Evolutionary conservation across 148 eudicot species (phyloP), one percentile per base, ranked within the genome.

Genomic region (Camellia sinensis): DNA sequence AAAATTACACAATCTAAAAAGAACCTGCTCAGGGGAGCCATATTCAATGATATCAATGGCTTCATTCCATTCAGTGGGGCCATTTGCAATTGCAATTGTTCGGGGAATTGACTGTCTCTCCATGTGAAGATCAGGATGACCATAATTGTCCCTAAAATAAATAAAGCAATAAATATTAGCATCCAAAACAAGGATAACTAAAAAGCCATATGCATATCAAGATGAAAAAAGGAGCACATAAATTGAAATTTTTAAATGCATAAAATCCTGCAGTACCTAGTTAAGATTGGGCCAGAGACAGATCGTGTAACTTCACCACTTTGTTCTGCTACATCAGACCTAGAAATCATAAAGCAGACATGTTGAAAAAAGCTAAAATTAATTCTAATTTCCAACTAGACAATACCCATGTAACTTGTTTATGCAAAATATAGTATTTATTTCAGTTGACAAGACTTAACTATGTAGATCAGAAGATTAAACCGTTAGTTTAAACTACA

Each of bases 21-120:
- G 57, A 76, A 91, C 98, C 98, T 93, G 92, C 85, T 96, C 99
- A 45, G 98, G 97, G 71, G 97, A 93, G 83, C 94, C 98, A 85
- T 83, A 74, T 52, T 86, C 80, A 50, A 96, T 92, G 46, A 94
- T 90, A 79, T 92, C 97, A 80, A 96, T 82, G 60, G 99, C 99
- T 89, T 96, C 98, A 87, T 92, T 96, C 99, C 99, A 96, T 88
- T 96, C 93, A 15, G 95, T 83, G 48, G 97, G 94, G 62, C 98
- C 92, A 84, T 80, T 78, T 73, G 88, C 80, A 73, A 84, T 86
- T 67, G 85, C 84, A 87, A 82, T 80, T 40, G 90, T 57, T 53
- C 85, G 87, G 21, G 93, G 84, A 45, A 91, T 74, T 53, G 83
- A 59, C 79, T 82, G 80, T 87, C 94, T 89, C 76, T 92, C 99